A percentile compares a stretch with the other conserved stretches of the same genome.
Evolutionary conservation across 768 basidiomycete genomes (phyloP).

Genomic region (Phaeotremella fagi): DNA sequence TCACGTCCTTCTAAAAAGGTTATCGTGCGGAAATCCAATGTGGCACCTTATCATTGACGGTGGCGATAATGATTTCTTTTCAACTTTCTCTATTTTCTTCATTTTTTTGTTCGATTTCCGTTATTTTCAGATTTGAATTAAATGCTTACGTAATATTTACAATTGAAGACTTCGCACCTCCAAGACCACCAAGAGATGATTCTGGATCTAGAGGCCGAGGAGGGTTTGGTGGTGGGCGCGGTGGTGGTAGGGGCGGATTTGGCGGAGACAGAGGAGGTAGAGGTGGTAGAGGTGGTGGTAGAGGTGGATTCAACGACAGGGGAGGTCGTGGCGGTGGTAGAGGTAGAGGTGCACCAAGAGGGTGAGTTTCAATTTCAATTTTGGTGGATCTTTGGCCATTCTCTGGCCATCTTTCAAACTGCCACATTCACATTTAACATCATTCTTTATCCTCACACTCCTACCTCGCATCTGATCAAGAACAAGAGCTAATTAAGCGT

Average conservation of each 20-base stretch:
- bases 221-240: constrained; percentile 51
- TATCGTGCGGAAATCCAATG: no score
- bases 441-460: no score
- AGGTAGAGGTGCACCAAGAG: constrained; percentile 52
- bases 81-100: no score
- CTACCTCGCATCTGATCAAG: constrained; percentile 1
- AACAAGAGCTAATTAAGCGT: constrained; percentile 5
- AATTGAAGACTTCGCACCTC: constrained; percentile 57
- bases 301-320: constrained; percentile 47
- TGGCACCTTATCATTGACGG: no score
- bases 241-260: constrained; percentile 51
- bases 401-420: no score
- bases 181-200: constrained; percentile 51
- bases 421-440: no score
- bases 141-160: no score
- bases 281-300: constrained; percentile 45
- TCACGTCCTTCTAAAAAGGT: no score
- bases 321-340: constrained; percentile 43
- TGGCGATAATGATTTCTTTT: no score
- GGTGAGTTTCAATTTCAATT: constrained; percentile 13
- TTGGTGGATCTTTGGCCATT: neutral
- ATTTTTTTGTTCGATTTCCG: no score
- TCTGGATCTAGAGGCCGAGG: constrained; percentile 18
- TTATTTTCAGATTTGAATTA: no score
- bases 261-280: constrained; percentile 41